Percentiles rank a stretch among this genome's conserved stretches.
phyloP scores from a whole-genome alignment of 495 filamentous ascomycete genomes.

The Aspergillus affinis region DNA sequence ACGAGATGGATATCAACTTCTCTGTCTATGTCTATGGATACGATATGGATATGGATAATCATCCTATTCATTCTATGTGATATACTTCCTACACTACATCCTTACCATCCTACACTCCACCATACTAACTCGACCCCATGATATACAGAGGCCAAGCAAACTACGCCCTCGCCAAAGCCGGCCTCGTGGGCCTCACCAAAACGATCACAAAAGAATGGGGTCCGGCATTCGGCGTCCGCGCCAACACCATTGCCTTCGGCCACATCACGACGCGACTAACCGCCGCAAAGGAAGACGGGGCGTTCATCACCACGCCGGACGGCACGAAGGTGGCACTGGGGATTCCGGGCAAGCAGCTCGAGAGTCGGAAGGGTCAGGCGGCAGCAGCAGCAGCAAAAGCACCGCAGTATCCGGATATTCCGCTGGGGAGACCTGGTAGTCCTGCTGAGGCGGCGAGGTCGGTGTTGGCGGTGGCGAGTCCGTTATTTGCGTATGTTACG shows the following conservation, averaged over 20 bases:
- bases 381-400: slow-evolving; percentile 28
- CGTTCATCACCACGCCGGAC: slow-evolving; percentile 70
- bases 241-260: slow-evolving; percentile 83
- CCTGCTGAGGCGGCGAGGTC: slow-evolving; percentile 76
- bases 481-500: slow-evolving; percentile 76
- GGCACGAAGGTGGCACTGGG: slow-evolving; percentile 76
- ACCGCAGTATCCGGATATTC: slow-evolving; percentile 64
- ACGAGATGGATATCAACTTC: too few species aligned
- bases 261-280: slow-evolving; percentile 76
- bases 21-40: too few species aligned
- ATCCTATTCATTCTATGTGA: too few species aligned
- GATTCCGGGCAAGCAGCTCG: slow-evolving; percentile 63
- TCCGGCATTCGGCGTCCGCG: slow-evolving; percentile 75
- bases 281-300: slow-evolving; percentile 75
- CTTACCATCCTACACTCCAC: too few species aligned
- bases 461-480: slow-evolving; percentile 78
- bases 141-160: slow-evolving; percentile 81
- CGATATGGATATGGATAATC: too few species aligned
- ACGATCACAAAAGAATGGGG: slow-evolving; percentile 94
- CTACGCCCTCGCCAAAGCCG: slow-evolving; percentile 81
- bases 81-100: too few species aligned
- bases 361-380: slow-evolving; percentile 31
- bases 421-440: slow-evolving; percentile 69
- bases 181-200: slow-evolving; percentile 75
- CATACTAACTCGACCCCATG: too few species aligned